Evolutionary conservation across 1,284 basidiomycete species (phyloP).

Genomic region (Wolfiporia cocos): DNA sequence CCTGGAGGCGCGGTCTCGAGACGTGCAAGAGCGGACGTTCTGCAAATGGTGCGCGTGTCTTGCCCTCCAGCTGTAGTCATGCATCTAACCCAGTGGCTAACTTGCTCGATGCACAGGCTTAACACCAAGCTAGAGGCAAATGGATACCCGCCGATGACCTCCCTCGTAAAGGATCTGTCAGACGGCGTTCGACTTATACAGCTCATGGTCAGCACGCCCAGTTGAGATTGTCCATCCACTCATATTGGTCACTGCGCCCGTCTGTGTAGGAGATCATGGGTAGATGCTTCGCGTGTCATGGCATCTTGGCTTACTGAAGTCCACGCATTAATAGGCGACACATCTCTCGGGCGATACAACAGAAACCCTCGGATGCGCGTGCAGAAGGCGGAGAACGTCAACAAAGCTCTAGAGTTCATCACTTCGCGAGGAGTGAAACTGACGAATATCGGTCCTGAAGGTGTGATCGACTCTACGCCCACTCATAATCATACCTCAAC

Average conservation of each 20-base stretch:
- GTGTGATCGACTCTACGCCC: constrained; percentile 28
- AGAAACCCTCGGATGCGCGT: constrained; percentile 86
- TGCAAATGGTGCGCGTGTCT: constrained; percentile 71
- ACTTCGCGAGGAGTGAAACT: constrained; percentile 91
- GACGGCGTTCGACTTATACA: constrained; percentile 95
- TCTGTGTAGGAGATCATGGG: constrained; percentile 85
- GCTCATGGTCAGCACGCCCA: constrained; percentile 60
- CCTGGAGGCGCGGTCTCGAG: constrained; percentile 56
- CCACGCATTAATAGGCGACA: constrained; percentile 55
- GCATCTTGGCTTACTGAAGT: not conserved
- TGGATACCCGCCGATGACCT: constrained; percentile 86
- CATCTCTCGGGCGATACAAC: constrained; percentile 89
- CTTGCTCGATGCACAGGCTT: constrained; percentile 63
- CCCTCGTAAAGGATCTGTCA: constrained; percentile 86
- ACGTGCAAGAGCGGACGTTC: constrained; percentile 74
- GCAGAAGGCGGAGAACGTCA: constrained; percentile 98
- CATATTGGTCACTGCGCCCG: constrained; percentile 2
- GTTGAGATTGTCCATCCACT: not conserved
- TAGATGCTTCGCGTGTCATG: constrained; percentile 20
- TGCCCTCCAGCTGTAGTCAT: not conserved
- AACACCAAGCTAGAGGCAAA: constrained; percentile 91
- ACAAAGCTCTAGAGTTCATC: constrained; percentile 94
- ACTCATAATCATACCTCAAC: not conserved
- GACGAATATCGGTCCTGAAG: constrained; percentile 96
- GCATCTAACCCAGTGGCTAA: constrained; percentile 4